Conservation (phyloP, 2,329 filamentous ascomycete species). For the Coniochaeta sp. region DNA sequence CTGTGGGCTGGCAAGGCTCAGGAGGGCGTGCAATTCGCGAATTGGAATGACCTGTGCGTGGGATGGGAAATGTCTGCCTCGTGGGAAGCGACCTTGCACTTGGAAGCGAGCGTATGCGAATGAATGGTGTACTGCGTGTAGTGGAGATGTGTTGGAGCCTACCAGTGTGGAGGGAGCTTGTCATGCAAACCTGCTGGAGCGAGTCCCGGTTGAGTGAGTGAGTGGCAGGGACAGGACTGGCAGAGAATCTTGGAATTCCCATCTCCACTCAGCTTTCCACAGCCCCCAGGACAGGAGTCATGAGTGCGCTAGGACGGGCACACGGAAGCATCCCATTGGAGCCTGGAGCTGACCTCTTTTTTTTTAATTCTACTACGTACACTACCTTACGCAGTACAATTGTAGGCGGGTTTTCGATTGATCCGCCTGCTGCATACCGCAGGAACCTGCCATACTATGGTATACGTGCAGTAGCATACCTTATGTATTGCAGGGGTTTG, state of each 20-base stretch:
- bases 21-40: neutral
- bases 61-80: neutral
- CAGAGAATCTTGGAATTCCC: neutral
- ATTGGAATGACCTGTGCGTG: constrained; percentile 1
- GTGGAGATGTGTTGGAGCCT: neutral
- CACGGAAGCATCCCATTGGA: neutral
- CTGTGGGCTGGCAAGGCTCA: neutral
- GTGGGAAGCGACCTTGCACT: neutral
- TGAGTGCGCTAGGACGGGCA: neutral
- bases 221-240: no score
- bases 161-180: neutral
- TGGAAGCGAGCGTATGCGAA: neutral
- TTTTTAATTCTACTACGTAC: no score
- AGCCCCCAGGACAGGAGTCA: neutral
- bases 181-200: neutral
- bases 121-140: neutral
- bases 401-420: neutral
- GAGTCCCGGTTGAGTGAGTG: no score
- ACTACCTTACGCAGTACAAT: no score
- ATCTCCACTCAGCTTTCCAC: neutral
- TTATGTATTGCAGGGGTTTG: neutral
- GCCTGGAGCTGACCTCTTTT: neutral
- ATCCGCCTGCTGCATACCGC: no score
- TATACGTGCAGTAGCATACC: no score
- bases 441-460: no score